phyloP scores from a whole-genome alignment of 202 grass and related monocot genomes.

The Setaria italica region DNA sequence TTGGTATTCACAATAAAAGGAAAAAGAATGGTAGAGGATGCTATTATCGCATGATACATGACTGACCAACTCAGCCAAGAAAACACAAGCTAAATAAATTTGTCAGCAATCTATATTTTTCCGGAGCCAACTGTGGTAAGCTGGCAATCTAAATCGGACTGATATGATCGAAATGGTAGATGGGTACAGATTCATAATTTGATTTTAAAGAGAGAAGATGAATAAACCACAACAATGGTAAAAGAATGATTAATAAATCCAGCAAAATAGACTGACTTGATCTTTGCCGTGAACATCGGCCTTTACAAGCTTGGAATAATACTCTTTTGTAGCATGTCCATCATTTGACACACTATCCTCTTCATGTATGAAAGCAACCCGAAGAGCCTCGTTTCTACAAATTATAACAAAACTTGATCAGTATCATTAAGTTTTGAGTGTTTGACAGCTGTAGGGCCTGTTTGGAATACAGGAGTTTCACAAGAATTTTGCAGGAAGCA shows the following conservation, averaged over 20 bases:
- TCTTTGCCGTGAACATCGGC: constrained; percentile 92
- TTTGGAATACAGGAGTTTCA: constrained; percentile 1
- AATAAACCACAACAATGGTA: background rate
- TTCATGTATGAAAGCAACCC: constrained; percentile 97
- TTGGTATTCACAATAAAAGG: background rate
- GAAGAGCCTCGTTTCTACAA: constrained; percentile 93
- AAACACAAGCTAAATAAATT: constrained; percentile 6
- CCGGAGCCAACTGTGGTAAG: background rate
- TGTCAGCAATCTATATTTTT: background rate
- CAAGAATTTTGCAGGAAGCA: background rate
- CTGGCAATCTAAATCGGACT: background rate
- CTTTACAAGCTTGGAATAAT: constrained; percentile 96
- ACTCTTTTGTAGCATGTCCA: constrained; percentile 64
- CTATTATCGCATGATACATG: constrained; percentile 9
- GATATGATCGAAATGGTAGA: constrained; percentile 12
- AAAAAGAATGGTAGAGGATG: background rate
- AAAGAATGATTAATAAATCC: constrained; percentile 26
- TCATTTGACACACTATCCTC: constrained; percentile 56
- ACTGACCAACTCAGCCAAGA: background rate
- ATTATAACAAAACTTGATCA: constrained; percentile 43
- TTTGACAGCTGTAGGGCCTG: background rate
- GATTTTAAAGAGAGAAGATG: constrained; percentile 13
- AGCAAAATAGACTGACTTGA: constrained; percentile 65
- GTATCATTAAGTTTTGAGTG: background rate
- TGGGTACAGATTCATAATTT: constrained; percentile 12